These are phyloP conservation scores for Tephrocybe sp. DNA, from an alignment of 768 basidiomycete genomes.

Conservation along the genomic window DNA sequence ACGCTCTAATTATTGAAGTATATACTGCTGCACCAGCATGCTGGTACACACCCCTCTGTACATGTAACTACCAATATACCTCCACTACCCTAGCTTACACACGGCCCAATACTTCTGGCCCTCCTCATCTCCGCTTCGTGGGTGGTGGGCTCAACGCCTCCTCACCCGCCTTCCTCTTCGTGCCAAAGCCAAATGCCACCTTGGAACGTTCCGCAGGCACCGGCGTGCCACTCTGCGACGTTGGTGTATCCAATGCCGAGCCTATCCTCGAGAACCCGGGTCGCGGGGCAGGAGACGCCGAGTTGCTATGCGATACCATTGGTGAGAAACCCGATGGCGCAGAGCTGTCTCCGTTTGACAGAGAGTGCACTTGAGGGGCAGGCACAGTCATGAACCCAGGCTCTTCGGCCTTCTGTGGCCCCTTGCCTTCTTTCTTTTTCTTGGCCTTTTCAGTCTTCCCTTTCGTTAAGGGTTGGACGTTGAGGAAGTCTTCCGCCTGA, in stretches of 20 bases:
- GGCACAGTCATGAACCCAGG: slow-evolving; percentile 74
- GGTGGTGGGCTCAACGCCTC: slow-evolving; percentile 68
- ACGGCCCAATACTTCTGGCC: neutral
- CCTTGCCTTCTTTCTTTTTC: slow-evolving; percentile 75
- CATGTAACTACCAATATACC: neutral
- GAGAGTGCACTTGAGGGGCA: slow-evolving; percentile 42
- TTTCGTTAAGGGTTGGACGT: slow-evolving; percentile 77
- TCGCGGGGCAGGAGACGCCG: slow-evolving; percentile 63
- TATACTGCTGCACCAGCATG: neutral
- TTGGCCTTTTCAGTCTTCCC: slow-evolving; percentile 81
- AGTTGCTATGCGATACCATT: slow-evolving; percentile 24
- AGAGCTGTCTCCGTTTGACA: slow-evolving; percentile 47
- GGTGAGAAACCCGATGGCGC: slow-evolving; percentile 34
- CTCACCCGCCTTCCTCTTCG: slow-evolving; percentile 77
- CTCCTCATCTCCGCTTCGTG: slow-evolving; percentile 47
- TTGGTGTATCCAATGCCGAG: slow-evolving; percentile 49
- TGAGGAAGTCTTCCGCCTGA: slow-evolving; percentile 79
- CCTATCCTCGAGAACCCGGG: slow-evolving; percentile 79
- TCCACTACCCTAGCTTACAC: slow-evolving; percentile 5
- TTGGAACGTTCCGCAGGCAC: slow-evolving; percentile 65
- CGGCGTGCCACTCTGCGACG: slow-evolving; percentile 51
- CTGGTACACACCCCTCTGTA: neutral
- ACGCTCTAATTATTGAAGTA: slow-evolving; percentile 44
- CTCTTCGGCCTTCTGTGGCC: slow-evolving; percentile 40
- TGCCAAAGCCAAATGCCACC: slow-evolving; percentile 73